Evolutionary conservation across 352 stramenopile species (phyloP).

Genomic region (Globisporangium paddicum): DNA sequence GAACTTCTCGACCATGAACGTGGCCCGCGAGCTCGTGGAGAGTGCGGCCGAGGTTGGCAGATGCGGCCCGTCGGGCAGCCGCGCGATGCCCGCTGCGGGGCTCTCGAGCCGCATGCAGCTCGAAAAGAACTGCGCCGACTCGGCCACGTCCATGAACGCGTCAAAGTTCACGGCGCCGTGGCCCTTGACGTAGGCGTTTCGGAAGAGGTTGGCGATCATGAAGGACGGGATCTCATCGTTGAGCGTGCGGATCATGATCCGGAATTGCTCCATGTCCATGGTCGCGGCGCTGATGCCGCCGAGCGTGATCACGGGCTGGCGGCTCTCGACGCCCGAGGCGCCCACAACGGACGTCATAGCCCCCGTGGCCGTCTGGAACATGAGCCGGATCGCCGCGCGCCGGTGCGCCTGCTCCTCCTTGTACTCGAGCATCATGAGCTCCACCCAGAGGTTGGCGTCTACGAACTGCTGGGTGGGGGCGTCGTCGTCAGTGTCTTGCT

Average conservation of each 20-base stretch:
- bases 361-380: constrained; percentile 87
- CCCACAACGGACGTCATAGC: background rate
- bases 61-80: constrained; percentile 18
- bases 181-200: constrained; percentile 52
- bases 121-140: constrained; percentile 86
- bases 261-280: constrained; percentile 92
- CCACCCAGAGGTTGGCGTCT: constrained; percentile 73
- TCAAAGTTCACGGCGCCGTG: constrained; percentile 86
- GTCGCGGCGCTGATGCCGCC: constrained; percentile 20
- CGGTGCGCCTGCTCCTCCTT: constrained; percentile 91
- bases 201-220: constrained; percentile 56
- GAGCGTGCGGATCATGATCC: constrained; percentile 78
- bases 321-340: background rate
- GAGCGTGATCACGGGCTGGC: background rate
- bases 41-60: constrained; percentile 24
- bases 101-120: constrained; percentile 78
- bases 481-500: constrained; percentile 14
- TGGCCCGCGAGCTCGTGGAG: constrained; percentile 42
- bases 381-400: constrained; percentile 83
- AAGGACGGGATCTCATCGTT: constrained; percentile 73
- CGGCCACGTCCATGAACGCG: constrained; percentile 81
- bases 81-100: constrained; percentile 37
- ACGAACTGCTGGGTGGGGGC: constrained; percentile 39
- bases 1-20: constrained; percentile 45
- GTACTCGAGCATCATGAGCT: constrained; percentile 90